These are phyloP conservation scores for Hymenoscyphus linearis DNA, from an alignment of 2,329 filamentous ascomycete genomes.

Conservation along the genomic window DNA sequence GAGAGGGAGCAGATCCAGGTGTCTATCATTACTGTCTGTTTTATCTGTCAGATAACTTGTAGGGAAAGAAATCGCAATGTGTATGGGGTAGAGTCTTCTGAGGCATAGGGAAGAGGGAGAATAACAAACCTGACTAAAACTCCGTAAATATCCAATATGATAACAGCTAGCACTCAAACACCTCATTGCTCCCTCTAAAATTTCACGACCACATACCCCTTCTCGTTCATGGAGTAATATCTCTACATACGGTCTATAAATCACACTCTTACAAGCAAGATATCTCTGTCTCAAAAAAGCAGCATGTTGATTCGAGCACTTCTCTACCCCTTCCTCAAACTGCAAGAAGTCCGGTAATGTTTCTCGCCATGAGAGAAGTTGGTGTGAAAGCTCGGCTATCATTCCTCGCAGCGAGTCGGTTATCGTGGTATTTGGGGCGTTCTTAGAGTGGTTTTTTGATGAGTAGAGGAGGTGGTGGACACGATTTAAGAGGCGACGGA, in stretches of 20 bases:
- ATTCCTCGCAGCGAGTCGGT: conserved; percentile 11
- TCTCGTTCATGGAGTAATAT: conserved; percentile 26
- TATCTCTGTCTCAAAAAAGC: conserved; percentile 47
- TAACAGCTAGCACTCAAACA: conserved; percentile 38
- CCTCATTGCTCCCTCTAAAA: conserved; percentile 23
- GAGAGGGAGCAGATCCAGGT: conserved; percentile 51
- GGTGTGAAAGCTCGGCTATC: conserved; percentile 40
- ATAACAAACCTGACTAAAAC: conserved; percentile 34
- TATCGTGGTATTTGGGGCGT: conserved; percentile 5
- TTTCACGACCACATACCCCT: conserved; percentile 8
- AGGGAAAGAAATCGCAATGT: background rate
- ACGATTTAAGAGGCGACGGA: conserved; percentile 38
- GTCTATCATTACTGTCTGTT: conserved; percentile 45
- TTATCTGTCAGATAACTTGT: background rate
- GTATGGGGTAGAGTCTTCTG: background rate
- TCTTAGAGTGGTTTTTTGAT: conserved; percentile 27
- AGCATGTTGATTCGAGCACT: conserved; percentile 37
- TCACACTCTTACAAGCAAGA: conserved; percentile 46
- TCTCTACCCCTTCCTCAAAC: conserved; percentile 33
- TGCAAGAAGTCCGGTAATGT: conserved; percentile 40
- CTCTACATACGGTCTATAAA: conserved; percentile 47
- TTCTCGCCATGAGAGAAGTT: conserved; percentile 45
- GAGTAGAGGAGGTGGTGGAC: conserved; percentile 46
- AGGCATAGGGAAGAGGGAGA: background rate
- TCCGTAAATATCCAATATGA: conserved; percentile 44